Conservation (phyloP, 768 basidiomycete genomes). For the Lactarius hengduanensis region DNA sequence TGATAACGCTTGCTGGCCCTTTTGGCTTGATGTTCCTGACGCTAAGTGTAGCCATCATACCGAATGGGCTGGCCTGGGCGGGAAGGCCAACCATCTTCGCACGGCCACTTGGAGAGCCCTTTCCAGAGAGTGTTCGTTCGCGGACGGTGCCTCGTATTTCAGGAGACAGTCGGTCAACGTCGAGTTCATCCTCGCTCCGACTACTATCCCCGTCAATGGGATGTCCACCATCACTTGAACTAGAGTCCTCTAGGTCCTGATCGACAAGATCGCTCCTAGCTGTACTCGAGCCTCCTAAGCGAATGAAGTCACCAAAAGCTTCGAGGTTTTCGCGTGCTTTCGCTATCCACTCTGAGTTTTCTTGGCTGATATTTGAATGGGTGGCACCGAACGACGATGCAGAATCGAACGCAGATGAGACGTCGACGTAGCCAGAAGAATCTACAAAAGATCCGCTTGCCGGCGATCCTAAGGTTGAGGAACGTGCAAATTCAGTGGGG, state of each 20-base stretch:
- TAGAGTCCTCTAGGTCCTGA: slow-evolving; percentile 27
- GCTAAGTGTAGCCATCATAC: slow-evolving; percentile 68
- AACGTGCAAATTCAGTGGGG: slow-evolving; percentile 27
- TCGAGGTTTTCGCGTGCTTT: slow-evolving; percentile 68
- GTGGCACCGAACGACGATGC: slow-evolving; percentile 20
- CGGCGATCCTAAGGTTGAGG: slow-evolving; percentile 28
- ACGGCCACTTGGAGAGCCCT: slow-evolving; percentile 36
- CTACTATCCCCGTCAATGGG: slow-evolving; percentile 33
- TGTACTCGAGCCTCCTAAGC: slow-evolving; percentile 54
- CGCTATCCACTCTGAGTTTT: slow-evolving; percentile 75
- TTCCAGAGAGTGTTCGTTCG: slow-evolving; percentile 24
- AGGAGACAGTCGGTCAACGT: slow-evolving; percentile 35
- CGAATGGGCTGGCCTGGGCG: slow-evolving; percentile 62
- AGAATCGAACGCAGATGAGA: slow-evolving; percentile 4
- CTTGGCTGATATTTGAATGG: slow-evolving; percentile 40
- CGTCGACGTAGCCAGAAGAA: slow-evolving; percentile 16
- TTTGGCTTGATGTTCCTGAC: slow-evolving; percentile 40
- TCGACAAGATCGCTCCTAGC: slow-evolving; percentile 44
- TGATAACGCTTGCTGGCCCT: slow-evolving; percentile 29
- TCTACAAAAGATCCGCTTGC: slow-evolving; percentile 17
- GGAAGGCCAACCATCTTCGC: slow-evolving; percentile 58
- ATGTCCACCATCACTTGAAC: slow-evolving; percentile 44
- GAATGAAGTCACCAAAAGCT: slow-evolving; percentile 67
- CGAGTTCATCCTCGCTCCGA: slow-evolving; percentile 36
- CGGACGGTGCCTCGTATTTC: slow-evolving; percentile 40